A percentile compares a stretch with the other conserved stretches of the same genome.
phyloP scores from a whole-genome alignment of 495 filamentous ascomycete species.

The Tuber microsphaerosporum region DNA sequence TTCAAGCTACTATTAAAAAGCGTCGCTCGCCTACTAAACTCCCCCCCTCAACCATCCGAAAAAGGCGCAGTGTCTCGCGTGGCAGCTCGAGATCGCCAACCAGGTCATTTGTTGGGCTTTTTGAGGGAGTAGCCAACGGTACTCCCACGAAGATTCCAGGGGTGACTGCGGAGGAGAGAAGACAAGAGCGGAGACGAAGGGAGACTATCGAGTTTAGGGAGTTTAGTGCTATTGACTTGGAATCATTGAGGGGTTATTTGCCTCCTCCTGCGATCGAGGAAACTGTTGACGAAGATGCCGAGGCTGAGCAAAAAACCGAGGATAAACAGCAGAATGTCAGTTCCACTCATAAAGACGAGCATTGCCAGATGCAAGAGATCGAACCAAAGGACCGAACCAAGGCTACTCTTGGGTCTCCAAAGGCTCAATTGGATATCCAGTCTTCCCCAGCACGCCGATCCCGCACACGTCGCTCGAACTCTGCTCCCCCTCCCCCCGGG shows the following conservation, averaged over 20 bases:
- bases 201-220: constrained; percentile 40
- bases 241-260: constrained; percentile 30
- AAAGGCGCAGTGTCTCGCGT: constrained; percentile 24
- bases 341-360: neutral
- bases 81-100: constrained; percentile 24
- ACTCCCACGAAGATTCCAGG: constrained; percentile 25
- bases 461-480: constrained; percentile 36
- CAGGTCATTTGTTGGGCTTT: constrained; percentile 26
- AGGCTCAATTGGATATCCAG: neutral
- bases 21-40: constrained; percentile 31
- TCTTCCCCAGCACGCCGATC: constrained; percentile 7
- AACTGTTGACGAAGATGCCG: constrained; percentile 8
- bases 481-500: constrained; percentile 31
- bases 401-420: neutral
- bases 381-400: constrained; percentile 5
- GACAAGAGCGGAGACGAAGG: constrained; percentile 35
- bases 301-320: neutral
- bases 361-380: constrained; percentile 5
- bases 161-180: constrained; percentile 31
- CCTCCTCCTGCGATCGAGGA: constrained; percentile 21
- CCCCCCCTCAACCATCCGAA: constrained; percentile 16
- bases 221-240: constrained; percentile 40
- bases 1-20: constrained; percentile 33
- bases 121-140: constrained; percentile 22
- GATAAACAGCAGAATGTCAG: neutral